Evolutionary conservation across 345 rosid species (phyloP).

Genomic region (Eucalyptus regnans): DNA sequence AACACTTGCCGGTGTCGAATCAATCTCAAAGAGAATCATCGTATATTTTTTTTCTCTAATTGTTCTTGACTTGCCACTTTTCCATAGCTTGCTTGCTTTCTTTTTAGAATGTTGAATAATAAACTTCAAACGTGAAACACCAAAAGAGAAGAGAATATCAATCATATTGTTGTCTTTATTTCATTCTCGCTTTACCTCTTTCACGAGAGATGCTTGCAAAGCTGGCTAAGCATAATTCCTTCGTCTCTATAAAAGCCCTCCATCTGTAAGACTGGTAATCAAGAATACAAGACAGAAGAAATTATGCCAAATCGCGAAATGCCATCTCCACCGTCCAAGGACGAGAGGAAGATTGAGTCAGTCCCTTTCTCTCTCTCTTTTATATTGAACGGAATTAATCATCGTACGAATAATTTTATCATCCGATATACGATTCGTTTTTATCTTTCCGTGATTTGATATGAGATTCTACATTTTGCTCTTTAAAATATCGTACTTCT

Average conservation of each 20-base stretch:
- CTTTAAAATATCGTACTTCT: background rate
- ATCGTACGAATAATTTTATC: accelerated
- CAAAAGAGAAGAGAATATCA: background rate
- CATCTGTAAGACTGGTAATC: background rate
- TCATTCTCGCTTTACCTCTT: background rate
- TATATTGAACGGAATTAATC: background rate
- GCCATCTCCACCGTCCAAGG: background rate
- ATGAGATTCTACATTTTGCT: background rate
- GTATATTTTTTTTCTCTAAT: background rate
- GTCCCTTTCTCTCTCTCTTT: background rate
- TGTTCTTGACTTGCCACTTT: background rate
- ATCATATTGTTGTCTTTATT: background rate
- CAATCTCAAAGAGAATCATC: accelerated
- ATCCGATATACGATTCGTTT: background rate
- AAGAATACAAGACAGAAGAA: background rate
- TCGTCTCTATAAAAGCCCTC: background rate
- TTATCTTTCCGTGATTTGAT: background rate
- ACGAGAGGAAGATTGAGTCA: background rate
- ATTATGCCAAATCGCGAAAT: accelerated
- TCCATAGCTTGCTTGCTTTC: background rate
- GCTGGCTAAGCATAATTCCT: background rate
- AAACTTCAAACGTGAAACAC: background rate
- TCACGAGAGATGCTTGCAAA: background rate
- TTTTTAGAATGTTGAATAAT: background rate
- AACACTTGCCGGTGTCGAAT: accelerated